Evolutionary conservation across 2,329 filamentous ascomycete species (phyloP), one percentile per base, ranked within the genome.

Genomic region (Trichoderma cornu-damae): DNA sequence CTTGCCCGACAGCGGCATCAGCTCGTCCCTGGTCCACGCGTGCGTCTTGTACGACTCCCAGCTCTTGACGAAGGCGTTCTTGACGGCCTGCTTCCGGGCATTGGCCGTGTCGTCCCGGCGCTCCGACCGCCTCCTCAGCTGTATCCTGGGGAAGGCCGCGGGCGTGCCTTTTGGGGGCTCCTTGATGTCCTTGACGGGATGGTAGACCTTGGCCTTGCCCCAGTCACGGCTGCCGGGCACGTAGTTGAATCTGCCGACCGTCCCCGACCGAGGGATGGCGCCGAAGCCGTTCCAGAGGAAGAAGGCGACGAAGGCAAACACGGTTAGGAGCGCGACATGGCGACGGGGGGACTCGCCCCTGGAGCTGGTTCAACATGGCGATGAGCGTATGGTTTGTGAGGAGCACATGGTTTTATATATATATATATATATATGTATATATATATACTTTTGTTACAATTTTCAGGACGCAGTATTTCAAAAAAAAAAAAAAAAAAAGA

Each of bases 21-120:
- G 71, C 69, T 84, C 80, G 59, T 84, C 81, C 61, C 75, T 72
- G n/a, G 75, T 69, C 79, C 80, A 84, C 1, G 81, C 81, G 61
- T 81, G 69, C 42, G 72, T 72, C 61, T 77, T 78, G 65, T 84
- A 84, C 6, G 76, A 74, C 24, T 74, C 68, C 81, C 81, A 79
- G 60, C 72, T 77, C 64, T 75, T 75, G 60, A 69, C 59, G 51
- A 77, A 76, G 11, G 73, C 72, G 46, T 68, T 61, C 56, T 69
- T 71, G 54, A 79, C 69, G 26, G 70, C 70, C 24, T 67, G 65
- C 58, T 72, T 72, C 34, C 75, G 69, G 4, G 68, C 64, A 12
- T 66, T 62, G 37, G 72, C 66, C 22, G 68, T 64, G 37, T 65
- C 59, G 52, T 72, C 68, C 58, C 69, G 75, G 72, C 65, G 73